Base-by-base conservation (phyloP, 192 early-diverging fungal species). In the Coemansia sp. region DNA sequence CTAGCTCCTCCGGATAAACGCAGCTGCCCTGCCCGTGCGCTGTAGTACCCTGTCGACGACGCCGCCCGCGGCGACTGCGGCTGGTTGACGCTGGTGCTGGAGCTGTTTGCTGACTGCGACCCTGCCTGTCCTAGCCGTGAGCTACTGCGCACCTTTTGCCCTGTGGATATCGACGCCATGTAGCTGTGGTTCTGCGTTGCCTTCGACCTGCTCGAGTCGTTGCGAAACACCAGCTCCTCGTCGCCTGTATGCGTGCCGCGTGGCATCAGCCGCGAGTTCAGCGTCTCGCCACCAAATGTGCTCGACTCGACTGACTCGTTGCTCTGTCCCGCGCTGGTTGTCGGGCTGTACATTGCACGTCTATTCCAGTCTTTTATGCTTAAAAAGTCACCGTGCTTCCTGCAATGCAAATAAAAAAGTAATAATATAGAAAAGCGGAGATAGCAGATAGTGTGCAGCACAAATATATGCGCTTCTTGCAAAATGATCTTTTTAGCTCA, bases 221-320 rank as follows among this genome's bases (percentile, higher is more conserved):
- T 73, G 14, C 76, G 70, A 45, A 79, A 79, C 63, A 79, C 76
- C 5, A 79, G 61, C 64, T 79, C 76, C 51, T 79, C 76, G 54
- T 79, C 76, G 1, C 60, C 64, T 22, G 67, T 56, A 52, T 79
- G 66, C 15, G 70, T 73, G 43, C 67, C 76, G 0, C 76, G 76
- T 15, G 76, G 76, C 70, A 79, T 79, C 61, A 79, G 60, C 45
- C 76, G 67, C 39, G 70, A 64, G 53, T 63, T 79, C 41, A 61
- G 58, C 27, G 52, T 37, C 15, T 73, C 70, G 60, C 67, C 45
- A 10, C 65, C 35, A 22, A 56, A 51, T 14, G 63, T 37, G 59
- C 51, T 63, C 7, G 76, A 65, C 32, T 79, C 60, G 9, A 69
- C 67, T 17, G 64, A 70, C 22, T 79, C 76, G 61, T 64, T 63